A percentile compares a stretch with the other conserved stretches of the same genome.
Conservation (phyloP, 108 stramenopile species). For the Cylindrotheca closterium region DNA sequence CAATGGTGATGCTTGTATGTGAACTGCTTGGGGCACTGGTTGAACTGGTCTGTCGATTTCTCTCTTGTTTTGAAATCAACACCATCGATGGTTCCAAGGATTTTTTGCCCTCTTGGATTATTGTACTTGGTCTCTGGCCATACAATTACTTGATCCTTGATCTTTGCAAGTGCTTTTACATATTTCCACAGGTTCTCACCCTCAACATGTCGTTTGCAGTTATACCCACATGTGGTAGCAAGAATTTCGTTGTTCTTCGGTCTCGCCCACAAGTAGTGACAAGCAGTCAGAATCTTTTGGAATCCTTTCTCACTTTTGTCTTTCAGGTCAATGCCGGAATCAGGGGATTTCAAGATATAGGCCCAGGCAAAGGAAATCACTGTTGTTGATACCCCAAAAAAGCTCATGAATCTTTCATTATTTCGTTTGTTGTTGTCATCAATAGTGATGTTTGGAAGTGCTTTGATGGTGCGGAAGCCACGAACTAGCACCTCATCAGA, state of each 20-base stretch:
- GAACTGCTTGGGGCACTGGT: not conserved
- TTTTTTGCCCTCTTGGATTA: not conserved
- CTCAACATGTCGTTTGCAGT: not conserved
- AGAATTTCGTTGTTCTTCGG: not conserved
- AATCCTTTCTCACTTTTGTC: not conserved
- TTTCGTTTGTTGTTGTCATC: not conserved
- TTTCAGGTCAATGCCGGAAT: not conserved
- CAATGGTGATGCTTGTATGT: not conserved
- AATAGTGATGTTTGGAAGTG: not conserved
- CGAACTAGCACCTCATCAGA: not conserved
- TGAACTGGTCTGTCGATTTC: not conserved
- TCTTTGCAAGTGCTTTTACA: not conserved
- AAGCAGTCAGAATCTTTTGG: not conserved
- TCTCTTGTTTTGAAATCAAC: not conserved
- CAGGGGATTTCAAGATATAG: not conserved
- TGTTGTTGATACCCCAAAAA: not conserved
- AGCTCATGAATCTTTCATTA: not conserved
- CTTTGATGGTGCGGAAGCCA: not conserved
- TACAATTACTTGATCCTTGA: not conserved
- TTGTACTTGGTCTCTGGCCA: slow-evolving; percentile 6
- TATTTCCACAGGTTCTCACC: not conserved
- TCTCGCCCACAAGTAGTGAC: not conserved
- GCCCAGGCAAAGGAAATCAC: not conserved
- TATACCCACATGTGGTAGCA: not conserved
- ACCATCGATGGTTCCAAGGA: not conserved